Percentiles rank a stretch among this genome's conserved stretches.
phyloP scores from a whole-genome alignment of 345 rosid species.

The Tarenaya hassleriana region DNA sequence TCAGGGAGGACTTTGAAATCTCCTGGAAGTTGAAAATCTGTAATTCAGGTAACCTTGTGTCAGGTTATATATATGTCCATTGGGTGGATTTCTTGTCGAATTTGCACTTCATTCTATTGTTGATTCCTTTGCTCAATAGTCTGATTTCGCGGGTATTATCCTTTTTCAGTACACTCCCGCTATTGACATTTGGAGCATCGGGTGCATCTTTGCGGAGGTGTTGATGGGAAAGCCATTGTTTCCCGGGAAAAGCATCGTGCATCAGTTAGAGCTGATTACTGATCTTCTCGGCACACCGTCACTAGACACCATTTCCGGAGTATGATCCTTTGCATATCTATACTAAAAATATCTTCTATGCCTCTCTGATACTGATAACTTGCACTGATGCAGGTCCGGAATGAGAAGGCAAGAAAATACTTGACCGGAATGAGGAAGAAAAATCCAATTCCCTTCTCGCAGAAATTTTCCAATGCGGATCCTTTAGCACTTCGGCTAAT shows the following conservation, averaged over 20 bases:
- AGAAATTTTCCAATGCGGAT: constrained; percentile 83
- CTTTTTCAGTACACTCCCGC: constrained; percentile 91
- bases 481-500: constrained; percentile 67
- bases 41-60: constrained; percentile 81
- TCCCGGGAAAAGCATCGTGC: constrained; percentile 95
- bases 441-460: constrained; percentile 52
- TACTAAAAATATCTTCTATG: too few species aligned
- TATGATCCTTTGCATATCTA: constrained; percentile 34
- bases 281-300: constrained; percentile 93
- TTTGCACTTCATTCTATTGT: constrained; percentile 34
- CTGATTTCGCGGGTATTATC: constrained; percentile 21
- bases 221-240: constrained; percentile 92
- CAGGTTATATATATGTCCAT: constrained; percentile 37
- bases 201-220: constrained; percentile 95
- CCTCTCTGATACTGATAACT: constrained; percentile 28
- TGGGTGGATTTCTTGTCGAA: constrained; percentile 28
- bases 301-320: constrained; percentile 73
- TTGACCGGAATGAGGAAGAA: constrained; percentile 78
- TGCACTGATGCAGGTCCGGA: constrained; percentile 59
- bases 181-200: constrained; percentile 91
- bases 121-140: constrained; percentile 20
- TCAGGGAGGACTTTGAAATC: constrained; percentile 99
- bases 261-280: constrained; percentile 91
- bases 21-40: constrained; percentile 96
- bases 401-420: constrained; percentile 91